Evolutionary conservation across 345 rosid genomes (phyloP), one percentile per base, ranked within the genome.

Genomic region (Eucalyptus virginea): DNA sequence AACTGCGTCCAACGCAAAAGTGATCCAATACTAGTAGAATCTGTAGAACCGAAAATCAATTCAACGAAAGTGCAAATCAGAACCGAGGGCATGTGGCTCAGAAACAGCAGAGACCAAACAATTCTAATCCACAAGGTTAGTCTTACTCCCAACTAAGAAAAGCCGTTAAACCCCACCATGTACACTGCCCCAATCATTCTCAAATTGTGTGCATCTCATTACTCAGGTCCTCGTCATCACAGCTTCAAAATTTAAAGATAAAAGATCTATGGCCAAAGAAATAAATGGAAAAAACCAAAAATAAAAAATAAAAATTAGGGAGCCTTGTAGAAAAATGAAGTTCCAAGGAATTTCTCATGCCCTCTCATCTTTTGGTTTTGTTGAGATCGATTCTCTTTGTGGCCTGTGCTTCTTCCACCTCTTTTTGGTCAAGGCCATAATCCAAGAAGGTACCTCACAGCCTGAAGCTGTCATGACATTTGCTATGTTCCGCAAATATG

Each of bases 381-480:
- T 94, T 86, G 96, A 95, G 88, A 98, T 97, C 1, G 97, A 89
- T 23, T 95, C 98, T 89, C 99, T 93, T 80, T 85, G 91, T 3
- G 98, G 99, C 40, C 96, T 92, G 92, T 97, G 98, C 95, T 94
- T 95, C 94, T 89, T 96, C 97, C 99, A 96, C 90, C 94, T 97
- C 91, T 87, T 88, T 89, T 97, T 96, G 86, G 92, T 93, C 93
- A 98, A 88, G 90, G 94, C 89, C 94, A 91, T 87, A 89, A 98
- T 93, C 99, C 98, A 97, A 14, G 97, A 92, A 6, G 99, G 99
- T 86, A 98, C 98, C 93, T 95, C 98, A 44, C 99, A 96, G 72
- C 99, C 99, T 12, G 99, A 98, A 23, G 96, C 94, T 80, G 93
- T 88, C 98, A 97, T 96, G 16, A 94, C 94, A 88, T 97, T 97